Evolutionary conservation across 1,139 yeast species (phyloP), one percentile per base, ranked within the genome.

Genomic region (Fermentozyma sake): DNA sequence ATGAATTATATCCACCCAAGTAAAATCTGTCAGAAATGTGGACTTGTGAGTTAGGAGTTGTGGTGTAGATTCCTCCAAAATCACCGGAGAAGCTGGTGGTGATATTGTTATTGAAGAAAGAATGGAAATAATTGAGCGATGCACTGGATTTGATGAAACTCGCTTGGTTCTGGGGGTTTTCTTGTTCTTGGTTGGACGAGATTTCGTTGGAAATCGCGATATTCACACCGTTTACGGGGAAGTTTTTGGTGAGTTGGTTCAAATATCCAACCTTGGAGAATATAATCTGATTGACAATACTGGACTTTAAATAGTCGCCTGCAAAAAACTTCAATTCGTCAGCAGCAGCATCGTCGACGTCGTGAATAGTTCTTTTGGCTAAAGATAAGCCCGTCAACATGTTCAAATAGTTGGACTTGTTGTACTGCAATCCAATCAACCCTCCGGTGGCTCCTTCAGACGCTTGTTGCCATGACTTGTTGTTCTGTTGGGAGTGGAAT

Each of bases 21-120:
- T 70, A 72, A 39, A 72, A 73, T 34, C 65, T 60, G 41, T 74
- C 80, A 8, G 64, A 47, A 5, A 52, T 43, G 35, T 68, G 75
- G 13, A 72, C 56, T 9, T 61, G 56, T 3, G 42, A 30, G 12
- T 22, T 26, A 5, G 39, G 32, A n/a, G 38, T 30, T 8, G 50
- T 49, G n/a, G 51, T 42, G 33, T 45, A 45, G 22, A 59, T 50
- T 9, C 56, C 52, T 11, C 79, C 79, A 15, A 57, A 37, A 20
- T 58, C 57, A 11, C 55, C 46, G 10, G 49, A 39, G 2, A 64
- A 32, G 18, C 59, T 58, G 19, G 70, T 39, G 12, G 75, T 71
- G 29, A 72, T 25, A 29, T 39, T 42, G 32, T 66, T 57, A 23
- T 54, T 43, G 28, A 58, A 54, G 24, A 62, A 42, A 2, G 76